These are phyloP conservation scores for Parietichytrium sp. DNA, from an alignment of 108 stramenopile species.

Conservation along the genomic window DNA sequence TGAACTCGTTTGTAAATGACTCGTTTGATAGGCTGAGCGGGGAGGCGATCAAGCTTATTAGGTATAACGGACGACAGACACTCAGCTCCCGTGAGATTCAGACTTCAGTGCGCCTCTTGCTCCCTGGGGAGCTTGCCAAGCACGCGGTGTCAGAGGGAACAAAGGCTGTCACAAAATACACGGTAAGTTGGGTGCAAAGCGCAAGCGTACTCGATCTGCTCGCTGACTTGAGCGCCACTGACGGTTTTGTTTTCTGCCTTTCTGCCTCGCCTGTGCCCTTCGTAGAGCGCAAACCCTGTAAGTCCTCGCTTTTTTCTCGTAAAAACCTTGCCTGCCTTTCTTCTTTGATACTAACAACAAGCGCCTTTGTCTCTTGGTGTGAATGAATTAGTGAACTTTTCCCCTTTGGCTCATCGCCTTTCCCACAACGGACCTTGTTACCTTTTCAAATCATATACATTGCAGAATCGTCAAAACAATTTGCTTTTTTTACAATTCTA, in stretches of 20 bases:
- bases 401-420: too few relatives aligned
- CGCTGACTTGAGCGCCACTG: too few relatives aligned
- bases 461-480: too few relatives aligned
- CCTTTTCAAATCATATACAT: too few relatives aligned
- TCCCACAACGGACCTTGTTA: too few relatives aligned
- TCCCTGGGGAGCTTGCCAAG: constrained; percentile 52
- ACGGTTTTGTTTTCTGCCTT: too few relatives aligned
- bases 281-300: not conserved
- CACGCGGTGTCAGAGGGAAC: constrained; percentile 48
- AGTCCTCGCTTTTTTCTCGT: not conserved
- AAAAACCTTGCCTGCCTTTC: not conserved
- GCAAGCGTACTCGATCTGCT: too few relatives aligned
- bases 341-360: not conserved
- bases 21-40: constrained; percentile 44
- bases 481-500: too few relatives aligned
- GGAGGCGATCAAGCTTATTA: constrained; percentile 42
- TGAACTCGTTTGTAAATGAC: constrained; percentile 53
- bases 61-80: constrained; percentile 41
- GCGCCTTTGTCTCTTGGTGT: too few relatives aligned
- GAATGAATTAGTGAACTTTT: too few relatives aligned
- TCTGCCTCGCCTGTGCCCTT: too few relatives aligned
- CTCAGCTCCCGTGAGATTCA: constrained; percentile 46
- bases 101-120: constrained; percentile 41
- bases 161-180: constrained; percentile 43
- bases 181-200: too few relatives aligned